A percentile compares a stretch with the other conserved stretches of the same genome.
Conservation (phyloP, 164 flowering plant genomes). For the Santalum album region DNA sequence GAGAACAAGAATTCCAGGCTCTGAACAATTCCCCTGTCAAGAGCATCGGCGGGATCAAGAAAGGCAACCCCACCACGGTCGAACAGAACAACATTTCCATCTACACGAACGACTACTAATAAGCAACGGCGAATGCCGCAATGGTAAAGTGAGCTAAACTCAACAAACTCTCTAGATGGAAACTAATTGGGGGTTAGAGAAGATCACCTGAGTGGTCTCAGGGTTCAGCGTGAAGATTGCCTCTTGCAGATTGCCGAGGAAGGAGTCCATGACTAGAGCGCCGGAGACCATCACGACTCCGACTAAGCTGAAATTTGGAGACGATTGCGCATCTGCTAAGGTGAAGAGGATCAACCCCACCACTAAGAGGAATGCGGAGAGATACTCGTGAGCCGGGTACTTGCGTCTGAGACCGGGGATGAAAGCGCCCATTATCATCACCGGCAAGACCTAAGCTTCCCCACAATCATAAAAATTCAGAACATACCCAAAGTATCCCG, state of each 20-base stretch:
- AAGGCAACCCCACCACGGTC: slow-evolving; percentile 80
- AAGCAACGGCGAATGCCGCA: too few species aligned
- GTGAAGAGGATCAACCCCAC: slow-evolving; percentile 69
- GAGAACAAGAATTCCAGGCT: slow-evolving; percentile 82
- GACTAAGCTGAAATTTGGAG: slow-evolving; percentile 61
- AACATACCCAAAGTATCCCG: too few species aligned
- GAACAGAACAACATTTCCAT: slow-evolving; percentile 99
- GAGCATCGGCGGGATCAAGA: slow-evolving; percentile 90
- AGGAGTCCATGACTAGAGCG: slow-evolving; percentile 80
- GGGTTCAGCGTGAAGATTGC: slow-evolving; percentile 84
- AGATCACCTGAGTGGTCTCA: slow-evolving; percentile 71
- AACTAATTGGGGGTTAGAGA: too few species aligned
- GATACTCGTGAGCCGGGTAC: slow-evolving; percentile 55
- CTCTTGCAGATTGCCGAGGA: slow-evolving; percentile 85
- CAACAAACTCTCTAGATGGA: too few species aligned
- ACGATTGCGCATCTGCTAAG: slow-evolving; percentile 63
- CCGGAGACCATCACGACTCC: slow-evolving; percentile 73
- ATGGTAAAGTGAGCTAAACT: too few species aligned
- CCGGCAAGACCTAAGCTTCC: slow-evolving; percentile 52
- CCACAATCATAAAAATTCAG: not conserved
- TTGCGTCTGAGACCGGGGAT: slow-evolving; percentile 69
- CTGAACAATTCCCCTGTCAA: slow-evolving; percentile 75
- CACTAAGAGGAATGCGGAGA: slow-evolving; percentile 61
- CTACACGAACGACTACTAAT: too few species aligned
- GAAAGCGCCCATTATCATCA: slow-evolving; percentile 83